phyloP scores from a whole-genome alignment of 2,329 filamentous ascomycete genomes.

The Penicillium sp. region DNA sequence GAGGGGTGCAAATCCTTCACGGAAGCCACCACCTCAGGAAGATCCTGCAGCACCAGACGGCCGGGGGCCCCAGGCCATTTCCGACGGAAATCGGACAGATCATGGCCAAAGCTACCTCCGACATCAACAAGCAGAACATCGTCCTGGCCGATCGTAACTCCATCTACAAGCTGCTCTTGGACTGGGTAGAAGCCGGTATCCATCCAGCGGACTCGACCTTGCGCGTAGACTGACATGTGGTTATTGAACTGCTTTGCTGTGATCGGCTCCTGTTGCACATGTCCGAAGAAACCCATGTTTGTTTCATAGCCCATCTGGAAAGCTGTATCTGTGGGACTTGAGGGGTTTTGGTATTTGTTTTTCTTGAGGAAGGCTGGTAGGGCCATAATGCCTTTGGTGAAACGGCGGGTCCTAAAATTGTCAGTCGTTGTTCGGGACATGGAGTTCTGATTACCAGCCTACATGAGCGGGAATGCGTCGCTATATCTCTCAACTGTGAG shows the following conservation, averaged over 20 bases:
- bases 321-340: constrained; percentile 18
- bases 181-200: constrained; percentile 29
- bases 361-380: constrained; percentile 25
- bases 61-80: constrained; percentile 41
- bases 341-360: constrained; percentile 25
- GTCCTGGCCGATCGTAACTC: neutral
- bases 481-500: neutral
- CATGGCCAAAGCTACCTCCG: constrained; percentile 43
- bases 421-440: neutral
- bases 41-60: constrained; percentile 50
- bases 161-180: constrained; percentile 17
- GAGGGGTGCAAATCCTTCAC: constrained; percentile 8
- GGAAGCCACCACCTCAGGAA: constrained; percentile 37
- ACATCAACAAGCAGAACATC: constrained; percentile 42
- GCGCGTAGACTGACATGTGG: constrained; percentile 20
- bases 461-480: neutral
- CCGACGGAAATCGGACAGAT: constrained; percentile 36
- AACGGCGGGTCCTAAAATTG: constrained; percentile 8
- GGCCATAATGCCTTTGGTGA: constrained; percentile 16
- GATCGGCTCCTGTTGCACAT: constrained; percentile 18
- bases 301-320: constrained; percentile 28
- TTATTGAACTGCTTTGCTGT: constrained; percentile 21
- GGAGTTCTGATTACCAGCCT: neutral
- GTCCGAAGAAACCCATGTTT: constrained; percentile 25
- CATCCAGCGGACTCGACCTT: constrained; percentile 24